phyloP scores from a whole-genome alignment of 2,329 filamentous ascomycete species.

The Colletotrichum sp. region DNA sequence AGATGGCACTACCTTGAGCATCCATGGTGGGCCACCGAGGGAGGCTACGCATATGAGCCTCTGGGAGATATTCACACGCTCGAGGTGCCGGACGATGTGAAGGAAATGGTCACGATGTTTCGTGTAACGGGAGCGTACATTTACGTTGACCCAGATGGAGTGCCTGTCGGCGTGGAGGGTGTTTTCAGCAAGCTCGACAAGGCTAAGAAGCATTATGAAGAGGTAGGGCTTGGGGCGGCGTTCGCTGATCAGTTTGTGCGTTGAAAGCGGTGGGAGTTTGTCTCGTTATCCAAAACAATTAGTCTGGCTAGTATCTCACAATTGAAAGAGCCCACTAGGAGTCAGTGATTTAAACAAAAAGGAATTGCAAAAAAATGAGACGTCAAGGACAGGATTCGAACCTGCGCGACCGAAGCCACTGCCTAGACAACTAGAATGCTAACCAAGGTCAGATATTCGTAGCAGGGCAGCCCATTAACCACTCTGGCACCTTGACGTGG shows the following conservation, averaged over 20 bases:
- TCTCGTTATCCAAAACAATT: neutral
- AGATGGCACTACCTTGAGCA: slow-evolving; percentile 41
- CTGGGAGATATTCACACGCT: slow-evolving; percentile 39
- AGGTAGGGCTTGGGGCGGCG: slow-evolving; percentile 31
- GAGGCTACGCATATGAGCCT: slow-evolving; percentile 37
- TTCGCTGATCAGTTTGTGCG: slow-evolving; percentile 23
- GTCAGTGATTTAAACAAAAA: neutral
- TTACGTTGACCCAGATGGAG: slow-evolving; percentile 36
- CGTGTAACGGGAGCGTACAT: slow-evolving; percentile 39
- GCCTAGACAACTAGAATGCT: neutral
- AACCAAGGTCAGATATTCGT: neutral
- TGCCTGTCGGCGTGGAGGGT: slow-evolving; percentile 33
- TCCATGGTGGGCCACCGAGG: slow-evolving; percentile 37
- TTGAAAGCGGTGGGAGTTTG: neutral
- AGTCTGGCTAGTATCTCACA: neutral
- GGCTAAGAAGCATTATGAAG: slow-evolving; percentile 34
- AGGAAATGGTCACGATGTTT: slow-evolving; percentile 38
- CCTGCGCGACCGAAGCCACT: slow-evolving; percentile 3
- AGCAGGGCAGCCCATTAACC: neutral
- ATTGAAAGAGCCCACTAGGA: neutral
- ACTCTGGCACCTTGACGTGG: neutral
- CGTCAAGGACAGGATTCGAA: slow-evolving; percentile 1
- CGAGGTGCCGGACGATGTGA: slow-evolving; percentile 35
- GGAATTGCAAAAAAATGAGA: neutral
- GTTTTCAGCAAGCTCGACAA: slow-evolving; percentile 35